Evolutionary conservation across 805 yeast species (phyloP).

Genomic region (Candida dajiaensis): DNA sequence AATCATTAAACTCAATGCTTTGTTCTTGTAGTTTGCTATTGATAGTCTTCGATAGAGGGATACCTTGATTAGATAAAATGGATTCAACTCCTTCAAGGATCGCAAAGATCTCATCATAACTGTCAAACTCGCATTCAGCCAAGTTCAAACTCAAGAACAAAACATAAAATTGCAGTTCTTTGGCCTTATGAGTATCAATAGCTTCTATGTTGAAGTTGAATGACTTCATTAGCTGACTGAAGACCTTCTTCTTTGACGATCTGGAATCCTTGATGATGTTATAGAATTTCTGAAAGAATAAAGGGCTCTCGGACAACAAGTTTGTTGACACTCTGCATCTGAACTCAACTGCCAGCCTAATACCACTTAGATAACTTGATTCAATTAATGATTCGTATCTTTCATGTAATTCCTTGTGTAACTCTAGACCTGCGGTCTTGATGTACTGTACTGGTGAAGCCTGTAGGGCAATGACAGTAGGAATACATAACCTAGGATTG

Average conservation of each 20-base stretch:
- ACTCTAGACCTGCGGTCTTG: conserved; percentile 39
- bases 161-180: conserved; percentile 24
- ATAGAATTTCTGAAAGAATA: conserved; percentile 36
- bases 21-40: not conserved
- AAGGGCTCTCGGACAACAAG: conserved; percentile 23
- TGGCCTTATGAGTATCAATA: conserved; percentile 14
- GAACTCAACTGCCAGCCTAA: conserved; percentile 47
- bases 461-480: conserved; percentile 66
- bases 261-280: conserved; percentile 35
- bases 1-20: not conserved
- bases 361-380: conserved; percentile 56
- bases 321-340: conserved; percentile 24
- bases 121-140: conserved; percentile 30
- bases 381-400: conserved; percentile 72
- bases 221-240: conserved; percentile 28
- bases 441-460: conserved; percentile 42
- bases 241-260: conserved; percentile 37
- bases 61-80: conserved; percentile 6
- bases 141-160: conserved; percentile 35
- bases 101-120: conserved; percentile 46
- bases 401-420: conserved; percentile 52
- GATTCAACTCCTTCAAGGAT: conserved; percentile 38
- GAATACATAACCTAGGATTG: conserved; percentile 64
- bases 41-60: conserved; percentile 2
- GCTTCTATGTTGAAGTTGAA: conserved; percentile 24